Evolutionary conservation across 2,329 filamentous ascomycete species (phyloP).

Genomic region (Aspergillus intermedius): DNA sequence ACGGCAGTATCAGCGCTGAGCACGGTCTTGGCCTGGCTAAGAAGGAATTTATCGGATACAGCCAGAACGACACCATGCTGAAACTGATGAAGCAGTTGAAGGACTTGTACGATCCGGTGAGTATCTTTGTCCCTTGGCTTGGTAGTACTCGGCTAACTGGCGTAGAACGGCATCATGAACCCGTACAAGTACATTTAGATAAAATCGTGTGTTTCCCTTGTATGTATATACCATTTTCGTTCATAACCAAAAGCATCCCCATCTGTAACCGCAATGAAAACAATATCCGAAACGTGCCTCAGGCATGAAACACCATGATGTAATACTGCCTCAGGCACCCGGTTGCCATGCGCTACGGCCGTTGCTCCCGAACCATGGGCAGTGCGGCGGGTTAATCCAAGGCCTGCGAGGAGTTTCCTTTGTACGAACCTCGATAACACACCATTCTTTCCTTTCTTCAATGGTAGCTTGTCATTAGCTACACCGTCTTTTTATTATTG

Average conservation of each 20-base stretch:
- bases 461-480: no score
- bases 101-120: constrained; percentile 85
- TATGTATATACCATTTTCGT: neutral
- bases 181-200: constrained; percentile 84
- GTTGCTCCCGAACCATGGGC: constrained; percentile 16
- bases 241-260: neutral
- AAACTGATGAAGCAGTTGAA: constrained; percentile 93
- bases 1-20: constrained; percentile 93
- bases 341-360: constrained; percentile 21
- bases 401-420: constrained; percentile 14
- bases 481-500: no score
- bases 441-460: no score
- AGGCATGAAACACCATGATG: neutral
- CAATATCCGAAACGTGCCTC: neutral
- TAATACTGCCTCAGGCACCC: constrained; percentile 9
- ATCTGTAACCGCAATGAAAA: neutral
- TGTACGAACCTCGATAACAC: neutral
- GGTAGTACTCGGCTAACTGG: constrained; percentile 11
- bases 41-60: constrained; percentile 93
- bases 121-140: constrained; percentile 26
- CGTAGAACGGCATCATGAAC: constrained; percentile 94
- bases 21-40: constrained; percentile 92
- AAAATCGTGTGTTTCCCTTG: neutral
- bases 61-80: constrained; percentile 79
- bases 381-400: constrained; percentile 8